Evolutionary conservation across 352 stramenopile species (phyloP).

Genomic region (Phytopythium vexans): DNA sequence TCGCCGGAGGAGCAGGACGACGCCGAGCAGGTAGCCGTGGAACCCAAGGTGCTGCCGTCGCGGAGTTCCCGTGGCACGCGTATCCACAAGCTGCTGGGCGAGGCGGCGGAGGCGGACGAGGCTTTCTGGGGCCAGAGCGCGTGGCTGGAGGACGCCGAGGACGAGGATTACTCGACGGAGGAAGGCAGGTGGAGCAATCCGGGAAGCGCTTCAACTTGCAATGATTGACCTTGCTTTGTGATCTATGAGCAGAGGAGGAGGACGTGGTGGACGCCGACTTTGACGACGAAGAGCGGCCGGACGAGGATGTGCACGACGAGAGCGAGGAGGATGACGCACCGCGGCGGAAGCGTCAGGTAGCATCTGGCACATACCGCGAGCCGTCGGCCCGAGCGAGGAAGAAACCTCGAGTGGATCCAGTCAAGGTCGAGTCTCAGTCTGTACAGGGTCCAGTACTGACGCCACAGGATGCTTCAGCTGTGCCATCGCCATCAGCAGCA

Average conservation of each 20-base stretch:
- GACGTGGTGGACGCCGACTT: constrained; percentile 89
- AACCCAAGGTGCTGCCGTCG: constrained; percentile 46
- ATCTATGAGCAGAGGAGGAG: constrained; percentile 63
- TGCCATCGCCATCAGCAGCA: not conserved
- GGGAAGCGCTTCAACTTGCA: not conserved
- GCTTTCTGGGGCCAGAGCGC: constrained; percentile 86
- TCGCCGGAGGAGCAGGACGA: not conserved
- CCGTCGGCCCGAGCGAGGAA: constrained; percentile 3
- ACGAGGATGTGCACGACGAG: constrained; percentile 73
- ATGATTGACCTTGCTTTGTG: not conserved
- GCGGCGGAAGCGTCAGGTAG: constrained; percentile 21
- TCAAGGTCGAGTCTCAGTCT: constrained; percentile 1
- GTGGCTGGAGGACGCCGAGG: constrained; percentile 81
- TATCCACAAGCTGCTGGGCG: constrained; percentile 83
- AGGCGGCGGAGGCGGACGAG: constrained; percentile 84
- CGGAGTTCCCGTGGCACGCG: constrained; percentile 67
- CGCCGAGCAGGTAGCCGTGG: not conserved
- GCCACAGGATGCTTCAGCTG: too few relatives aligned
- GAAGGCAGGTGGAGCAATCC: constrained; percentile 61
- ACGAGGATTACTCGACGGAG: constrained; percentile 88
- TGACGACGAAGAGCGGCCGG: constrained; percentile 75
- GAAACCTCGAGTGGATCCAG: constrained; percentile 9
- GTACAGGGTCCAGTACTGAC: too few relatives aligned
- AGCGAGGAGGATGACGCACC: constrained; percentile 43
- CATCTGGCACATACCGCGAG: constrained; percentile 28